These are phyloP conservation scores for Hymenoscyphus albidus DNA, from an alignment of 2,329 filamentous ascomycete genomes.

Conservation along the genomic window DNA sequence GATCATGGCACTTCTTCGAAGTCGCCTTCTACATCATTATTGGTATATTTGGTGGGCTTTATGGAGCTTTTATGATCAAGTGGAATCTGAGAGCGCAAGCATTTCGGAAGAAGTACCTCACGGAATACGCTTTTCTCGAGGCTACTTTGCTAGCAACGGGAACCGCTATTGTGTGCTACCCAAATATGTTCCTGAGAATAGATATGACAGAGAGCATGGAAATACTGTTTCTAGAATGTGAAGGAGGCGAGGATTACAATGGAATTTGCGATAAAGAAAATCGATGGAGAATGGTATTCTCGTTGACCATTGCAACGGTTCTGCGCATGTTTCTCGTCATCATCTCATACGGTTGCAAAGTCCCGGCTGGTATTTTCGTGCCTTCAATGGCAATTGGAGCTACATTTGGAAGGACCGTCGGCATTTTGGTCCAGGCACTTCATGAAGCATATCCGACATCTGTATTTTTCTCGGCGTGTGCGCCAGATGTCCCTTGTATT, in stretches of 20 bases:
- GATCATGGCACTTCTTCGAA: slow-evolving; percentile 97
- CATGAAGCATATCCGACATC: slow-evolving; percentile 80
- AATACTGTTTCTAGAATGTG: slow-evolving; percentile 90
- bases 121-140: slow-evolving; percentile 79
- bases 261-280: slow-evolving; percentile 79
- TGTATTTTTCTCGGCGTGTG: slow-evolving; percentile 81
- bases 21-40: slow-evolving; percentile 87
- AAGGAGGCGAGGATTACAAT: slow-evolving; percentile 82
- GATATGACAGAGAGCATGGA: slow-evolving; percentile 99
- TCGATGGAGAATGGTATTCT: slow-evolving; percentile 73
- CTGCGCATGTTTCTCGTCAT: slow-evolving; percentile 83
- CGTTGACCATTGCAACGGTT: slow-evolving; percentile 73
- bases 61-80: slow-evolving; percentile 95
- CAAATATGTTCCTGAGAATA: slow-evolving; percentile 89
- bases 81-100: slow-evolving; percentile 91
- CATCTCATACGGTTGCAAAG: slow-evolving; percentile 95
- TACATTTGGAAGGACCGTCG: slow-evolving; percentile 88
- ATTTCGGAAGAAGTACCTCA: slow-evolving; percentile 89
- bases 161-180: slow-evolving; percentile 92
- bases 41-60: slow-evolving; percentile 88
- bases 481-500: slow-evolving; percentile 90
- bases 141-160: slow-evolving; percentile 76
- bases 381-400: slow-evolving; percentile 97
- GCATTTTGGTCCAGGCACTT: slow-evolving; percentile 86
- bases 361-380: slow-evolving; percentile 95